Base-by-base conservation (phyloP, 1,284 basidiomycete species). In the Microstroma glucosiphilum region DNA sequence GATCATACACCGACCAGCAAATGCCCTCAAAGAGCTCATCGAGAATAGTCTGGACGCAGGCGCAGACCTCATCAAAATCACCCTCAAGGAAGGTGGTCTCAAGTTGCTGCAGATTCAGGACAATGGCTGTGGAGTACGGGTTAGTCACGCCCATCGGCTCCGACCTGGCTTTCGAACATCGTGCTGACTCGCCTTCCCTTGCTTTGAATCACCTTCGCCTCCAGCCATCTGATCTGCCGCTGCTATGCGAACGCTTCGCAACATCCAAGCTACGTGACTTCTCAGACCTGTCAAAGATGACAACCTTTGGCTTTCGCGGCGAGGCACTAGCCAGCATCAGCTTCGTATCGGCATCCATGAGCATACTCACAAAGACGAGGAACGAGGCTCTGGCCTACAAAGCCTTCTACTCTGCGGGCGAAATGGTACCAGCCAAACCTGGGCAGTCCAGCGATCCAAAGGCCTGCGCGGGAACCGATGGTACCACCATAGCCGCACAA, bases 311-410 rank as follows among this genome's bases (percentile, higher is more conserved):
- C 0, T 99, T 99, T 79, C 86, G 96, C 60, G 96, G 96, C 40
- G 96, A 99, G 80, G 96, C 96, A 0, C 83, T 98, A 23, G 96
- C 96, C 0, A 96, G 92, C 43, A 92, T 99, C 65, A 94, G 92
- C 37, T 92, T 96, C 80, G 91, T 96, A 58, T 69, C 68, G 49
- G 88, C 92, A 1, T 89, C 90, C 76, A 83, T 98, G 66, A 86
- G 87, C 19, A 89, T 98, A 9, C 82, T 91, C 13, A 96, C 92
- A 4, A 98, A 97, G 42, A 76, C 74, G 1, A 60, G 46, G 12
- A 58, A 69, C 15, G 67, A 74, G 56, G 59, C 65, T 9, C 68
- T 70, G n/a, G 76, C 76, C 11, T 77, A 73, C 65, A 68, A 56
- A 19, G 76, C 76, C 12, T 70, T 56, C 15, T 78, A 76, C 56